phyloP scores from a whole-genome alignment of 805 yeast species.

The Danielia oregonensis region DNA sequence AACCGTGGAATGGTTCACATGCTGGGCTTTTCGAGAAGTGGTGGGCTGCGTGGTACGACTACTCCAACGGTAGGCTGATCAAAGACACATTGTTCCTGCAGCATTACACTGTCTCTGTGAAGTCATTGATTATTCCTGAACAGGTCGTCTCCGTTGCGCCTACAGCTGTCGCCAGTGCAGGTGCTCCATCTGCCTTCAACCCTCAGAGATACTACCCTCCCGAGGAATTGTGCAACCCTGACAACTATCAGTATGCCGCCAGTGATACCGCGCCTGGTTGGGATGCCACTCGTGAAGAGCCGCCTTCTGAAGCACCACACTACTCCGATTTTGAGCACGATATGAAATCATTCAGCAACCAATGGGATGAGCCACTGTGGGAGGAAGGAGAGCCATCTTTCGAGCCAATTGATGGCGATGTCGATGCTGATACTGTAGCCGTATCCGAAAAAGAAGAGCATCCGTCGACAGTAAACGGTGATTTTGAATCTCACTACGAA shows the following conservation, averaged over 20 bases:
- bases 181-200: background rate
- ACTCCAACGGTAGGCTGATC: constrained; percentile 24
- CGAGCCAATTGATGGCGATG: background rate
- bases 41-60: constrained; percentile 38
- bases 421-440: background rate
- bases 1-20: constrained; percentile 47
- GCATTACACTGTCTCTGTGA: constrained; percentile 4
- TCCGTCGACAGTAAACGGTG: background rate
- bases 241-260: constrained; percentile 22
- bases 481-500: background rate
- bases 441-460: constrained; percentile 1
- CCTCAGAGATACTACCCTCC: constrained; percentile 10
- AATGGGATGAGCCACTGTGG: constrained; percentile 31
- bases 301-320: constrained; percentile 26
- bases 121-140: constrained; percentile 1
- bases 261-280: constrained; percentile 19
- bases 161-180: background rate
- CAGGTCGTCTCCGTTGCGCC: background rate
- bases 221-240: constrained; percentile 27
- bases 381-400: background rate
- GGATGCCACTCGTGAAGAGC: constrained; percentile 43
- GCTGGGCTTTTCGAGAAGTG: constrained; percentile 25
- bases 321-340: constrained; percentile 11
- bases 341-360: constrained; percentile 17
- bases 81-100: constrained; percentile 14